Base-by-base conservation (phyloP, 1,284 basidiomycete genomes). In the Cryptococcus hybrid region DNA sequence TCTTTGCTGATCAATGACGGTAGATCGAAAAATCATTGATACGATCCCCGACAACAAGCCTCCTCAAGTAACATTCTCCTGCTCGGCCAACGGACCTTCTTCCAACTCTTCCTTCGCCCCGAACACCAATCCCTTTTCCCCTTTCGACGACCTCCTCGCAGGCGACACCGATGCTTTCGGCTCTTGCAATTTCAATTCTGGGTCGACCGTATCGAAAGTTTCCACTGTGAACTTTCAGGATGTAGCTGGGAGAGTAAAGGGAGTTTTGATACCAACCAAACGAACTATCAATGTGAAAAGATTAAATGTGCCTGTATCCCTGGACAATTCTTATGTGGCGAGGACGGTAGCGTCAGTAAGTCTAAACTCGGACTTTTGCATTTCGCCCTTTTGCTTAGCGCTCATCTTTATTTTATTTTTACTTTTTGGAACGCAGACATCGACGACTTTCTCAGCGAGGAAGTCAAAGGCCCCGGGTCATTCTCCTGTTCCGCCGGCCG, bases 141-240 rank as follows among this genome's bases (percentile, higher is more conserved):
- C 9, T 42, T 43, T 34, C 30, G 47, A 6, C 38, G 24, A 1
- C n/a, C 53, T 2, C 48, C 15, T 18, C 15, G 35, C 7, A 63
- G 40, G 15, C 40, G 40, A 42, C 5, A 7, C 30, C 46, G 15
- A 30, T 5, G 62, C 60, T 13, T 53, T 56, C 40, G 78, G 78
- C n/a, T 84, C 85, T 1, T 97, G 93, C 73, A 84, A 86, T 44
- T 97, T 97, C 92, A 98, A 77, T 99, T 99, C 81, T 99, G 94
- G 94, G 92, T 93, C 6, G 92, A 89, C 7, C 83, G 88, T 64
- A 84, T 91, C 56, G 94, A 99, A 74, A 94, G 91, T 0, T 98
- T 99, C 79, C 98, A 97, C 78, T 99, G 95, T 78, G 85, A 85
- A 11, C 82, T 99, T 45, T 82, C 88, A 44, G 71, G 78, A 30